Evolutionary conservation across 78 protist genomes (phyloP).

Genomic region (Trichosphaerium sp.): DNA sequence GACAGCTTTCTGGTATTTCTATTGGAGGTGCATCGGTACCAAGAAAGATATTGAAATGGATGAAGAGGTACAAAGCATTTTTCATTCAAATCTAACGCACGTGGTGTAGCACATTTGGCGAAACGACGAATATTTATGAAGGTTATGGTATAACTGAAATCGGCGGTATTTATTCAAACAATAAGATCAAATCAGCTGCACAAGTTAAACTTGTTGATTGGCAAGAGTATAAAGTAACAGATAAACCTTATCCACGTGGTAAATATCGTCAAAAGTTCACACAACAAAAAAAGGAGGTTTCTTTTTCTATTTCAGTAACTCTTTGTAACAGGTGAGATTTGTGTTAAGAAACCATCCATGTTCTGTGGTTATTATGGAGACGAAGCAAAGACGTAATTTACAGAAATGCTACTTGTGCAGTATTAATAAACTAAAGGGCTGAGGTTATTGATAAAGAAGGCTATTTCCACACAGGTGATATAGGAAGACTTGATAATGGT

Average conservation of each 20-base stretch:
- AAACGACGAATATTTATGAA: too few species aligned
- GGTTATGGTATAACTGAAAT: conserved; percentile 33
- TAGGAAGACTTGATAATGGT: neutral
- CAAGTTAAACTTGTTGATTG: neutral
- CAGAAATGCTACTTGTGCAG: too few species aligned
- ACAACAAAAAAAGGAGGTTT: too few species aligned
- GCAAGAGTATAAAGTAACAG: neutral
- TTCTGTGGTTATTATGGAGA: conserved; percentile 28
- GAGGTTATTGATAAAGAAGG: conserved; percentile 15
- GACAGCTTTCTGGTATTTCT: too few species aligned
- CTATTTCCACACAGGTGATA: conserved; percentile 39
- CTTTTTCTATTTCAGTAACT: neutral
- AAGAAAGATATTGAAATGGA: too few species aligned
- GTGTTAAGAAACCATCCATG: conserved; percentile 1
- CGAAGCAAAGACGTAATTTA: conserved; percentile 25
- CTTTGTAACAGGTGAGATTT: conserved; percentile 8
- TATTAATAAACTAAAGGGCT: too few species aligned
- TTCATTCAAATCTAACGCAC: too few species aligned
- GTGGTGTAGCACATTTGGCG: too few species aligned
- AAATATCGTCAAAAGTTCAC: too few species aligned
- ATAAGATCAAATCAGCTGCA: neutral
- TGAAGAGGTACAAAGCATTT: too few species aligned
- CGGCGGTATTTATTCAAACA: neutral
- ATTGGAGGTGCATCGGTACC: too few species aligned
- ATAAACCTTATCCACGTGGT: neutral